Conservation (phyloP, 352 stramenopile species). For the Pythium vanterpoolii region DNA sequence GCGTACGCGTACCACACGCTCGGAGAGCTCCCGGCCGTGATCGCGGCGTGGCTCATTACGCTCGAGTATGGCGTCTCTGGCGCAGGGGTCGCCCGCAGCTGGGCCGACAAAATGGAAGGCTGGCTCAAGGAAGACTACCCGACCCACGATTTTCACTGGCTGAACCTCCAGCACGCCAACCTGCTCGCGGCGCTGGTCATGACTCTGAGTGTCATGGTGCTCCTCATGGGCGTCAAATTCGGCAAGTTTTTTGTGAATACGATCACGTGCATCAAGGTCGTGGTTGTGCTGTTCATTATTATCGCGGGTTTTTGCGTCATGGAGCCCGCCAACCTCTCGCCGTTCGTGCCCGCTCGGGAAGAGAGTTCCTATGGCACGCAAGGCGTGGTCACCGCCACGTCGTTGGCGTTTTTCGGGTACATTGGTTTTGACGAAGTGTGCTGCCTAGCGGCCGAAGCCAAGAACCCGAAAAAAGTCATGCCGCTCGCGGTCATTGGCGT, state of each 20-base stretch:
- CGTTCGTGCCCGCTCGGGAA: constrained; percentile 62
- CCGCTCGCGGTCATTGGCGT: constrained; percentile 81
- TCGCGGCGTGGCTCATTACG: constrained; percentile 86
- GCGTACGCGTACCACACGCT: constrained; percentile 91
- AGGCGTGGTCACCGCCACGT: constrained; percentile 76
- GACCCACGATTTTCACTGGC: constrained; percentile 36
- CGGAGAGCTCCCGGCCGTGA: constrained; percentile 89
- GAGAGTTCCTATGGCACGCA: constrained; percentile 31
- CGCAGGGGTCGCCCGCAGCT: constrained; percentile 89
- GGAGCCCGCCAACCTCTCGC: constrained; percentile 74
- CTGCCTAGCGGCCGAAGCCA: constrained; percentile 81
- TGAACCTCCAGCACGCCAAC: constrained; percentile 61
- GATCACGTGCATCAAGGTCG: constrained; percentile 78
- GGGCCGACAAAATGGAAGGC: constrained; percentile 87
- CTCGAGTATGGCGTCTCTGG: constrained; percentile 92
- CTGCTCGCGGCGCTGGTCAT: constrained; percentile 64
- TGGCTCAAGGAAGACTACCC: constrained; percentile 55
- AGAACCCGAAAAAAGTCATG: constrained; percentile 76
- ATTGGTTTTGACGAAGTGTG: constrained; percentile 95
- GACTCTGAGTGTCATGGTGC: constrained; percentile 56
- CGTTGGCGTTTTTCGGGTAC: constrained; percentile 92
- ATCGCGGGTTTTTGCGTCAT: constrained; percentile 83
- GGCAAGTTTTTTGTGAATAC: constrained; percentile 89
- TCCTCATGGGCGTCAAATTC: constrained; percentile 84
- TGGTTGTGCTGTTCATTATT: constrained; percentile 92